Base-by-base conservation (phyloP, 306 rosid species). In the Quercus cerris region DNA sequence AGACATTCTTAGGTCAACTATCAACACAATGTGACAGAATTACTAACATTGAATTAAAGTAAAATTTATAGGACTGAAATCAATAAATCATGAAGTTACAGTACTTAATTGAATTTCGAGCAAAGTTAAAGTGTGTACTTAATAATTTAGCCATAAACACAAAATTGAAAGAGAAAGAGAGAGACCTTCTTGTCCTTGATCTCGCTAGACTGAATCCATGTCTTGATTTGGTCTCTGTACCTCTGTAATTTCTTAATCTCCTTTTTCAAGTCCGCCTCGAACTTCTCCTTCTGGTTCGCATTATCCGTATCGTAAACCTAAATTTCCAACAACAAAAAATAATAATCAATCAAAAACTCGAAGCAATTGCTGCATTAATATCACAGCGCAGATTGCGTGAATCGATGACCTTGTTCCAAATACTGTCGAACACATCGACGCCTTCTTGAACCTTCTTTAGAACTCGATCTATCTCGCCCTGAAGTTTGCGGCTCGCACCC, bases 401-500 rank as follows among this genome's bases (percentile, higher is more conserved):
- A 41, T 73, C 55, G 70, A 77, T 33, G 33, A 94, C 99, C 99
- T 95, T 95, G 81, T 93, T 95, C 99, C 99, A 93, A 73, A 95
- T 95, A 78, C 95, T 90, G 74, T 91, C 99, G 83, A 95, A 95
- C 75, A 95, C 96, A 66, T 95, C 99, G 8, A 95, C 98, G 56
- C 99, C 98, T 89, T 95, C 99, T 38, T 95, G 99, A 12, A 93
- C 99, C 92, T 93, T 95, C 91, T 93, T 95, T 15, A 95, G 94
- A 86, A 95, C 99, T 4, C 99, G 94, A 90, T 95, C 99, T 46
- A 95, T 95, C 88, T 95, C 99, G 7, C 99, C 99, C 88, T 95
- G 99, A 71, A 95, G 99, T 84, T 95, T 95, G 75, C 99, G 93
- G 85, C 99, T 95, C 67, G 99, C 99, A 35, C 98, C 99, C 99